Percentiles rank a stretch among this genome's conserved stretches.
Evolutionary conservation across 768 basidiomycete species (phyloP).

Genomic region (Omphalotus guepiniiformis): DNA sequence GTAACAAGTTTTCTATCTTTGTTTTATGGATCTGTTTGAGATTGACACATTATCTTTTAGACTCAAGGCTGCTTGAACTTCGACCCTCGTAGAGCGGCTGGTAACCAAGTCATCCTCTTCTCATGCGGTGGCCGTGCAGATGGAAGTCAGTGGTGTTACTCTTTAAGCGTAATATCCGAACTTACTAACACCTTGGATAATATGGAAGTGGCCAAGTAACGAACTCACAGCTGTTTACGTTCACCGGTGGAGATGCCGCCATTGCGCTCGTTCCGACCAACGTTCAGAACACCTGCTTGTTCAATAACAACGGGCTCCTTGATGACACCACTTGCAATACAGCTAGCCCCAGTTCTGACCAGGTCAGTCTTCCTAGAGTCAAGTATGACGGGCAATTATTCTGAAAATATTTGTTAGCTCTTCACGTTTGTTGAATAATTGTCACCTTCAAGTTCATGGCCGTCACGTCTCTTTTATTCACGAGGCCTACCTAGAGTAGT

Average conservation of each 20-base stretch:
- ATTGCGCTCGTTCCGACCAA: constrained; percentile 13
- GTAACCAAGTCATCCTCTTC: constrained; percentile 21
- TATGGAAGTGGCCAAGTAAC: too few relatives aligned
- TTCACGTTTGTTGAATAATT: constrained; percentile 7
- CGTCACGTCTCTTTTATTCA: not conserved
- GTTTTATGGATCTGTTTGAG: too few relatives aligned
- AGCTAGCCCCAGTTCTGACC: not conserved
- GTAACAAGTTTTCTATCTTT: not conserved
- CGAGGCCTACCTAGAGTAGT: not conserved
- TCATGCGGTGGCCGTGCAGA: constrained; percentile 22
- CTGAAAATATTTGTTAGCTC: not conserved
- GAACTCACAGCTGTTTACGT: constrained; percentile 20
- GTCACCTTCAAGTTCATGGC: too few relatives aligned
- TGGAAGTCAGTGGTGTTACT: constrained; percentile 17
- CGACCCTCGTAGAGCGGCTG: constrained; percentile 16
- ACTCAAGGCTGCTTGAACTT: constrained; percentile 22
- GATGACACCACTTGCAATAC: constrained; percentile 6
- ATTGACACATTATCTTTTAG: constrained; percentile 1
- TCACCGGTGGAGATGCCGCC: constrained; percentile 3
- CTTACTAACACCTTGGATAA: too few relatives aligned
- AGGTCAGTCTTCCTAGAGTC: not conserved
- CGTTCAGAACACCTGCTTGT: constrained; percentile 5
- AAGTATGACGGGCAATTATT: not conserved
- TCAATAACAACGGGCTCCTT: constrained; percentile 8
- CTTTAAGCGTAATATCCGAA: too few relatives aligned